Evolutionary conservation across 805 yeast species (phyloP).

Genomic region (Saccharomycodes ludwigii): DNA sequence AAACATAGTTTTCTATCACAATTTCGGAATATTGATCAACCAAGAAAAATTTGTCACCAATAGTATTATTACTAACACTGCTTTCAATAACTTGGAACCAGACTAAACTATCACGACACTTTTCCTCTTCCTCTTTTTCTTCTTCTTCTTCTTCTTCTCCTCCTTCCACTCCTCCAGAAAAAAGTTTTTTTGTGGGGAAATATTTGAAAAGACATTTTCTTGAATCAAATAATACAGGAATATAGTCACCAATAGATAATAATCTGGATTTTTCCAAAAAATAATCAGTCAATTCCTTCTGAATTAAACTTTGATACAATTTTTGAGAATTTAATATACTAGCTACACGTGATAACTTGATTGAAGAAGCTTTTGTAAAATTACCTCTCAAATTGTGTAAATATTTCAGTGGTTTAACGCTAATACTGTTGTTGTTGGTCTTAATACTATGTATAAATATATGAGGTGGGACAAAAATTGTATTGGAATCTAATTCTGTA

Average conservation of each 20-base stretch:
- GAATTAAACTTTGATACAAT: conserved; percentile 23
- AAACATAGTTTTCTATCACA: conserved; percentile 50
- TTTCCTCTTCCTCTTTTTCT: neutral
- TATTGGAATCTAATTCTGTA: conserved; percentile 3
- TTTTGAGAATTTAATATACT: conserved; percentile 19
- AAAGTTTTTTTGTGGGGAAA: conserved; percentile 28
- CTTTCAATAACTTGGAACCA: conserved; percentile 71
- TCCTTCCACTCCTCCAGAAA: neutral
- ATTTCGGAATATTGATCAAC: conserved; percentile 31
- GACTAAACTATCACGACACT: conserved; percentile 54
- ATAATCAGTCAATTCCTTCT: conserved; percentile 45
- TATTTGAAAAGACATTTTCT: conserved; percentile 23
- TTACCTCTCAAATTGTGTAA: conserved; percentile 3
- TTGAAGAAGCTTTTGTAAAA: conserved; percentile 11
- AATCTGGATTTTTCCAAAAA: conserved; percentile 50
- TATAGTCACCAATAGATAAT: conserved; percentile 49
- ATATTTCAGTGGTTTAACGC: neutral
- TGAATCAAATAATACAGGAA: conserved; percentile 66
- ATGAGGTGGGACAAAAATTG: conserved; percentile 17
- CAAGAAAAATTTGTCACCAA: conserved; percentile 6
- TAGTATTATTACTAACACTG: conserved; percentile 23
- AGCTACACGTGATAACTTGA: conserved; percentile 18
- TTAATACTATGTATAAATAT: conserved; percentile 12
- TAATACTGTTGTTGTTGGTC: conserved; percentile 4
- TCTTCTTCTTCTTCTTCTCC: neutral